Evolutionary conservation across 2,329 filamentous ascomycete species (phyloP), one percentile per base, ranked within the genome.

Genomic region (Paecilomyces formosus): DNA sequence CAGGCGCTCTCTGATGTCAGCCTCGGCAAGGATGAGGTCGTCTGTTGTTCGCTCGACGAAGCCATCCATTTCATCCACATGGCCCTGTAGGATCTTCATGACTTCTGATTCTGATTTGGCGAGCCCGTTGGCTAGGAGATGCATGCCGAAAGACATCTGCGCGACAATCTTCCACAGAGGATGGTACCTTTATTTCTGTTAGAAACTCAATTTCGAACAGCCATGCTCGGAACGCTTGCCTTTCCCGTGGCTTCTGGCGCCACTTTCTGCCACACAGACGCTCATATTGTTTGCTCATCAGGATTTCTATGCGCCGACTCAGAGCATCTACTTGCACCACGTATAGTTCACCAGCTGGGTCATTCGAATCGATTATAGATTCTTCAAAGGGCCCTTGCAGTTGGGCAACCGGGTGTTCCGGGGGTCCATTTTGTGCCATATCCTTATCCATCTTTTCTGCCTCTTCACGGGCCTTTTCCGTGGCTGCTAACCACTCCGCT

Each of bases 1-100:
- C 61, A 95, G 86, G 24, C 93, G 86, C 62, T 90, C 88, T 57
- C 84, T 83, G 62, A 97, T 86, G 70, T 97, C 94, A 60, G 85
- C 80, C 52, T 87, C 83, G 3, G 92, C 90, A 56, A 92, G 79
- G 53, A 88, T 83, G 55, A 97, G 86, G 70, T 97, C 93, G 66
- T 96, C 92, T 51, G 90, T 85, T 0, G 90, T 89, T 18, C 89
- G 85, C 72, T 96, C 90, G 33, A 97, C 79, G 68, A 96, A 97
- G 66, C 88, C 87, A 73, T 97, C 94, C 30, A 97, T 85, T 73
- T 97, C 93, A 69, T 96, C 90, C 61, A 97, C 94, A 72, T 97
- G 93, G 13, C 85, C 86, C 69, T 97, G 91, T 58, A 97, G 80
- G 56, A 97, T 97, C 63, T 83, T 86, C 62, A 96, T 87, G 12